Evolutionary conservation across 2,329 filamentous ascomycete genomes (phyloP).

Genomic region (Calonectria pauciramosa): DNA sequence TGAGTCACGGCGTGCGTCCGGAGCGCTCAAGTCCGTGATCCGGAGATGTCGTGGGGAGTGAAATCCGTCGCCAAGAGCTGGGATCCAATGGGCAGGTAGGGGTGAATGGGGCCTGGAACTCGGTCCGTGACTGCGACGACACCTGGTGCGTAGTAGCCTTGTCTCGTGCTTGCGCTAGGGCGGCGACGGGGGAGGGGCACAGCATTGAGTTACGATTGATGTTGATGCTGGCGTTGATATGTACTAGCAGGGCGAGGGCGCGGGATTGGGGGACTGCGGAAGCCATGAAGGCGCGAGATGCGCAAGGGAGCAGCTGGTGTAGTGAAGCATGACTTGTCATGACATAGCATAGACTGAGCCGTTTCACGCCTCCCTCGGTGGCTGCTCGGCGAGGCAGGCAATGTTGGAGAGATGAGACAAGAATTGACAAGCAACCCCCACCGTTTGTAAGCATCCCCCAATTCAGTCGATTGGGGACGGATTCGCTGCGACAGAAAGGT

Average conservation of each 20-base stretch:
- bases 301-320: neutral
- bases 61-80: constrained; percentile 18
- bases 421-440: constrained; percentile 32
- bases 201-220: constrained; percentile 40
- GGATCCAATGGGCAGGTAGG: constrained; percentile 19
- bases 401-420: constrained; percentile 11
- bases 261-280: neutral
- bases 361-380: neutral
- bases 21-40: constrained; percentile 24
- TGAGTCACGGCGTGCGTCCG: constrained; percentile 24
- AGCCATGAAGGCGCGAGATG: neutral
- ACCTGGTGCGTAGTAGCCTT: constrained; percentile 33
- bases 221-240: constrained; percentile 2
- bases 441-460: constrained; percentile 32
- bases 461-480: constrained; percentile 22
- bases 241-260: neutral
- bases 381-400: constrained; percentile 12
- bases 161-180: constrained; percentile 27
- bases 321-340: neutral
- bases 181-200: constrained; percentile 38
- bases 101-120: constrained; percentile 40
- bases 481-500: constrained; percentile 15
- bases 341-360: neutral
- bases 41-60: constrained; percentile 25
- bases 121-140: constrained; percentile 41